These are phyloP conservation scores for Lagenidium giganteum DNA, from an alignment of 352 stramenopile species.

Conservation along the genomic window DNA sequence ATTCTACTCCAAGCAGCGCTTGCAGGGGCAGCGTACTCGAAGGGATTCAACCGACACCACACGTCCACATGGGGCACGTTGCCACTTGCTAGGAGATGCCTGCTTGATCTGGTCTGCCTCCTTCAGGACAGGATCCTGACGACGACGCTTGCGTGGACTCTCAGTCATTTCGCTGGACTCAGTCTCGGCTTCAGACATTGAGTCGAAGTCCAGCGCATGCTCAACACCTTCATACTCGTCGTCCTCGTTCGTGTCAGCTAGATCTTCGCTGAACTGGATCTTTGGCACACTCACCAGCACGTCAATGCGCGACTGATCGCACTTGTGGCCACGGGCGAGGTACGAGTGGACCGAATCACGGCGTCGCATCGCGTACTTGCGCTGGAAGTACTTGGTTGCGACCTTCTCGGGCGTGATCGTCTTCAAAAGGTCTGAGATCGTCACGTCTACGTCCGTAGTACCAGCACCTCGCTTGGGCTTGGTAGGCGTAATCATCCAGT, in stretches of 20 bases:
- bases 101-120: not conserved
- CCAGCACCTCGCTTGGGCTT: not conserved
- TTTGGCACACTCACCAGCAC: constrained; percentile 12
- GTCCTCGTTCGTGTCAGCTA: not conserved
- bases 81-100: constrained; percentile 11
- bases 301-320: constrained; percentile 13
- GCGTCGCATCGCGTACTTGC: constrained; percentile 15
- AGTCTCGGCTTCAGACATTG: not conserved
- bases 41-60: constrained; percentile 11
- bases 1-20: constrained; percentile 7
- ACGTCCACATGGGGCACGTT: constrained; percentile 13
- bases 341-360: constrained; percentile 9
- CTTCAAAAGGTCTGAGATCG: constrained; percentile 9
- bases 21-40: constrained; percentile 10
- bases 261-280: constrained; percentile 11
- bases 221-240: constrained; percentile 4
- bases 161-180: not conserved
- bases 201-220: constrained; percentile 4
- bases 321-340: constrained; percentile 12
- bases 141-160: not conserved
- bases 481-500: not conserved
- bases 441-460: not conserved
- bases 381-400: constrained; percentile 13
- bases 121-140: constrained; percentile 14
- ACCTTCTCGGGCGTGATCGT: constrained; percentile 12